Conservation (phyloP, 2,329 filamentous ascomycete species). For the Lizonia empirigonia region DNA sequence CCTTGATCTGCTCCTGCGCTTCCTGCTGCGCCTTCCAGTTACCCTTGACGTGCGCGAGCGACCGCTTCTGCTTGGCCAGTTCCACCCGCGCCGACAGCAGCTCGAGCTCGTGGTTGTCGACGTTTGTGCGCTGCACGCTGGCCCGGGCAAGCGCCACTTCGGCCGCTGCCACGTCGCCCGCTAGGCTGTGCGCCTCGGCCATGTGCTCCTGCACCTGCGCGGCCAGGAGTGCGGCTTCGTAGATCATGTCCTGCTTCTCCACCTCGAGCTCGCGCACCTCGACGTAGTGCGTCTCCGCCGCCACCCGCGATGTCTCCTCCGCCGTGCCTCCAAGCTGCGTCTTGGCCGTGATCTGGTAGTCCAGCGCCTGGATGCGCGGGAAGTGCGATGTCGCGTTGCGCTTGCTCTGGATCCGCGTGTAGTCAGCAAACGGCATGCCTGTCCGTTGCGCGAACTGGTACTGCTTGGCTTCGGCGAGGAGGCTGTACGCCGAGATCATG, state of each 20-base stretch:
- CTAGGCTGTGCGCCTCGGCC: constrained; percentile 22
- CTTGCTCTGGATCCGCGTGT: constrained; percentile 7
- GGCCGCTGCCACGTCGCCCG: constrained; percentile 16
- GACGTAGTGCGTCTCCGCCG: constrained; percentile 22
- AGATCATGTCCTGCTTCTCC: constrained; percentile 21
- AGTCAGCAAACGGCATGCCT: constrained; percentile 27
- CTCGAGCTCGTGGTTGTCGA: constrained; percentile 21
- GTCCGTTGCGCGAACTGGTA: constrained; percentile 29
- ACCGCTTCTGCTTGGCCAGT: constrained; percentile 21
- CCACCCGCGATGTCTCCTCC: constrained; percentile 17
- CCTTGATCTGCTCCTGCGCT: constrained; percentile 15
- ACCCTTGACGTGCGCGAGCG: constrained; percentile 13
- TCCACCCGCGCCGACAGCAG: constrained; percentile 19
- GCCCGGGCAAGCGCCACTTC: constrained; percentile 20
- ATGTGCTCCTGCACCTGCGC: constrained; percentile 33
- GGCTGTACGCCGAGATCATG: constrained; percentile 34
- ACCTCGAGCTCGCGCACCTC: constrained; percentile 25
- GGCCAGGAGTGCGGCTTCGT: constrained; percentile 26
- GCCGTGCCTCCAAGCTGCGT: constrained; percentile 18
- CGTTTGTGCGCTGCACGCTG: constrained; percentile 21
- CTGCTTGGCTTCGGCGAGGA: constrained; percentile 39
- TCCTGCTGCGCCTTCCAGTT: constrained; percentile 17
- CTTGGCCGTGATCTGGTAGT: constrained; percentile 29
- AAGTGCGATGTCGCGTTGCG: constrained; percentile 4
- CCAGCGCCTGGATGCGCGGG: constrained; percentile 26